Percentiles rank a stretch among this genome's conserved stretches.
These are phyloP conservation scores for Boletus edulis DNA, from an alignment of 768 basidiomycete genomes.

Conservation along the genomic window DNA sequence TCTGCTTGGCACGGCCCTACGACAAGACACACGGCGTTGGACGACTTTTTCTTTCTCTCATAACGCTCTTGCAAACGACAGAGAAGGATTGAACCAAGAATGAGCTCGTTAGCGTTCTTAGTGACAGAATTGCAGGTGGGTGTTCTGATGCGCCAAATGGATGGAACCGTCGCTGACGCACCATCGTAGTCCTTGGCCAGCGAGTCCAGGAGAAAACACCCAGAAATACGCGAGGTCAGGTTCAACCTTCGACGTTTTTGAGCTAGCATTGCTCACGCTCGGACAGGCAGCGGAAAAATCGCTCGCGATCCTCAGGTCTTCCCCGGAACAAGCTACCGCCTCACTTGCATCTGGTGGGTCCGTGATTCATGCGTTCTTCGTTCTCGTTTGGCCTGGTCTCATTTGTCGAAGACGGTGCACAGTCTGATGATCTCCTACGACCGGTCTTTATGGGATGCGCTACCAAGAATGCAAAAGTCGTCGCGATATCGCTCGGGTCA, in stretches of 20 bases:
- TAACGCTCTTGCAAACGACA: not conserved
- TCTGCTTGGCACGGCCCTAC: not conserved
- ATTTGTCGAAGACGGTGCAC: constrained; percentile 58
- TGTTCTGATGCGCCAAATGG: not conserved
- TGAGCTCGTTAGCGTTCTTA: constrained; percentile 69
- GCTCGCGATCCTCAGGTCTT: constrained; percentile 72
- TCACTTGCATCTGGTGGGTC: constrained; percentile 68
- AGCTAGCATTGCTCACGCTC: constrained; percentile 6
- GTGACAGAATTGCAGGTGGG: constrained; percentile 72
- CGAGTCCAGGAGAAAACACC: constrained; percentile 86
- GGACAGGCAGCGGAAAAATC: constrained; percentile 84
- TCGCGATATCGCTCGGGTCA: constrained; percentile 87
- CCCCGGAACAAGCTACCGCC: constrained; percentile 74
- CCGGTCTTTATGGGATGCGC: constrained; percentile 94
- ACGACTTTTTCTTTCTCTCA: not conserved
- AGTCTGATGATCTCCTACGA: constrained; percentile 75
- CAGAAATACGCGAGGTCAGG: constrained; percentile 87
- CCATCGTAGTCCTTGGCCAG: constrained; percentile 72
- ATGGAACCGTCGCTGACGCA: constrained; percentile 1
- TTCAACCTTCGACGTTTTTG: not conserved
- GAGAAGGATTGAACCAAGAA: constrained; percentile 17
- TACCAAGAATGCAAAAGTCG: constrained; percentile 91
- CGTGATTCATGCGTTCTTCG: constrained; percentile 19
- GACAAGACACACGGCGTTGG: not conserved
- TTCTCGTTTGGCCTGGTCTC: constrained; percentile 2